Evolutionary conservation across 805 yeast genomes (phyloP).

Genomic region (Clavispora fructus): DNA sequence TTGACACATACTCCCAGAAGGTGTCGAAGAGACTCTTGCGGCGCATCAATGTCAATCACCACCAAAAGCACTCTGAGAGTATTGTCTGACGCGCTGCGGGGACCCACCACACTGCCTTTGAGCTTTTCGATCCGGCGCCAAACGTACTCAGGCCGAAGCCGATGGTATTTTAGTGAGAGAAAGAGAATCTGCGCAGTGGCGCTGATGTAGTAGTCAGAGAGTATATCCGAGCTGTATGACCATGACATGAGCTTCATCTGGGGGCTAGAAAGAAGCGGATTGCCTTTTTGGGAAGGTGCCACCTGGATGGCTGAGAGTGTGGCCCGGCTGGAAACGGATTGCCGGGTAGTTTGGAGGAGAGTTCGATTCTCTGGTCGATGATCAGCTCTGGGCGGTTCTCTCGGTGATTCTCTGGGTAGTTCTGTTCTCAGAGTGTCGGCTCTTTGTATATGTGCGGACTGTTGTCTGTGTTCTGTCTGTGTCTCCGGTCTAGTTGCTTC

Average conservation of each 20-base stretch:
- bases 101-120: conserved; percentile 22
- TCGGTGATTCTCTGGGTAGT: too few species aligned
- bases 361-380: not conserved
- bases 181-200: conserved; percentile 54
- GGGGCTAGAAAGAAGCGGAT: conserved; percentile 54
- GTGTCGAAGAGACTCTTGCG: conserved; percentile 43
- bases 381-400: too few species aligned
- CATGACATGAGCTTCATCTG: conserved; percentile 46
- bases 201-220: conserved; percentile 59
- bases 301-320: conserved; percentile 42
- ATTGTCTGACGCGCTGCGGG: conserved; percentile 23
- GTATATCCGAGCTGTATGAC: conserved; percentile 51
- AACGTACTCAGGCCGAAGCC: conserved; percentile 70
- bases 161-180: conserved; percentile 66
- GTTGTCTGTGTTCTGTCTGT: too few species aligned
- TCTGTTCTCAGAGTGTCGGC: too few species aligned
- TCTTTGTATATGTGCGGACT: too few species aligned
- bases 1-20: conserved; percentile 44
- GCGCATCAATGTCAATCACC: conserved; percentile 62
- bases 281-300: conserved; percentile 64
- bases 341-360: too few species aligned
- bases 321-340: not conserved
- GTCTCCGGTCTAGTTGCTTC: too few species aligned
- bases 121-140: conserved; percentile 47
- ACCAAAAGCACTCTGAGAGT: conserved; percentile 51